A percentile compares a stretch with the other conserved stretches of the same genome.
phyloP scores from a whole-genome alignment of 345 rosid genomes.

The Eucalyptus cloeziana region DNA sequence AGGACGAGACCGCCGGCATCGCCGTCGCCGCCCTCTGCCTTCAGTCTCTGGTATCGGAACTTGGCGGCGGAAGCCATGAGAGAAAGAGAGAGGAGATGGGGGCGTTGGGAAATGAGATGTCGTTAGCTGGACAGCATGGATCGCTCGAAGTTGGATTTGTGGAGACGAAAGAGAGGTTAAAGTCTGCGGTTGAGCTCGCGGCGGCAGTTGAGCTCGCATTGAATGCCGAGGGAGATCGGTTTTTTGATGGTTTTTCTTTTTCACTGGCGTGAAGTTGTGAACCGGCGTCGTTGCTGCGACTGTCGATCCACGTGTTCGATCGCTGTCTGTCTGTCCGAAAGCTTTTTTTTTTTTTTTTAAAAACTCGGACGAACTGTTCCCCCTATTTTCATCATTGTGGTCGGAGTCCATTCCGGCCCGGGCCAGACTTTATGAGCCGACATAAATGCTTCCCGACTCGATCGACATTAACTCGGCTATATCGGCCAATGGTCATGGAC shows the following conservation, averaged over 20 bases:
- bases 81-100: not conserved
- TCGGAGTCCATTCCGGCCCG: not conserved
- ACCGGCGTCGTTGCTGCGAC: not conserved
- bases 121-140: not conserved
- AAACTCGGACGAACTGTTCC: not conserved
- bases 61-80: not conserved
- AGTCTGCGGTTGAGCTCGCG: not conserved
- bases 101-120: not conserved
- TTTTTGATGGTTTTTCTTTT: no score
- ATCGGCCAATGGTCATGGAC: not conserved
- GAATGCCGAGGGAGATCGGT: not conserved
- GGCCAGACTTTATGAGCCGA: not conserved
- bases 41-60: slow-evolving; percentile 33
- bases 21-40: not conserved
- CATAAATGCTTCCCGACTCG: not conserved
- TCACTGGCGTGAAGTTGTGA: no score
- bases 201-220: not conserved
- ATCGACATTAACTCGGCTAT: not conserved
- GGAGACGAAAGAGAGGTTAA: not conserved
- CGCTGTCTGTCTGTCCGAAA: not conserved
- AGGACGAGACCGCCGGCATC: not conserved
- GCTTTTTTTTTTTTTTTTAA: not conserved
- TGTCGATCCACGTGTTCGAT: not conserved
- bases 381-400: not conserved
- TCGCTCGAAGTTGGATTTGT: not conserved